Conservation (phyloP, 1,284 basidiomycete species). For the Mycosarcoma mackinlayi region DNA sequence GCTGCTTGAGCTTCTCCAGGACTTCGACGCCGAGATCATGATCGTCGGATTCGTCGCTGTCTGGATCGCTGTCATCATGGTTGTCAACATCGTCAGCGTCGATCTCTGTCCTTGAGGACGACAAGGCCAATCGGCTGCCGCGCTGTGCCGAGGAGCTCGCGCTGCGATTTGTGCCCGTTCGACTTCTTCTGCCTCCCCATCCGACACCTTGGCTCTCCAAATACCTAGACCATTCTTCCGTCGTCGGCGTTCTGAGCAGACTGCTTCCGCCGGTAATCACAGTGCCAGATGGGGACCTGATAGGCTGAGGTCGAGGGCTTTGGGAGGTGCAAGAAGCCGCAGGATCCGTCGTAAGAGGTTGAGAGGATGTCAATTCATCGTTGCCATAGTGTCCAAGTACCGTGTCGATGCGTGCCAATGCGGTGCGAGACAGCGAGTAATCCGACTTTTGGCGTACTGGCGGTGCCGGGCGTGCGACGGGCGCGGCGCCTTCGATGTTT, state of each 20-base stretch:
- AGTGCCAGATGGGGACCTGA: slow-evolving; percentile 35
- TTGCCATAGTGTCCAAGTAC: slow-evolving; percentile 15
- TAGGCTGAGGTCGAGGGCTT: slow-evolving; percentile 7
- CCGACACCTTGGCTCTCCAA: slow-evolving; percentile 58
- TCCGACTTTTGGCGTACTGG: slow-evolving; percentile 29
- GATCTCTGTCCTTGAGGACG: slow-evolving; percentile 14
- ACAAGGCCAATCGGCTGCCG: slow-evolving; percentile 16
- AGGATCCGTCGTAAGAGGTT: slow-evolving; percentile 17
- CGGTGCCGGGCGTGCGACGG: slow-evolving; percentile 8
- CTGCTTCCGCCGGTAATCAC: slow-evolving; percentile 22
- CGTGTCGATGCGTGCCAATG: slow-evolving; percentile 31
- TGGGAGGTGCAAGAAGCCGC: slow-evolving; percentile 4
- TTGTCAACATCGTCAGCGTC: slow-evolving; percentile 16
- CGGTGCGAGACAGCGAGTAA: slow-evolving; percentile 23
- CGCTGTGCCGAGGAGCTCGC: slow-evolving; percentile 43
- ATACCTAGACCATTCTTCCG: slow-evolving; percentile 63
- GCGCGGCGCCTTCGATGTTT: not conserved
- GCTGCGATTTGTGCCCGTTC: slow-evolving; percentile 32
- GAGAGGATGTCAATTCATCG: slow-evolving; percentile 3
- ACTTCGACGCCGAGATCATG: slow-evolving; percentile 43
- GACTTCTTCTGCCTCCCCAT: slow-evolving; percentile 29
- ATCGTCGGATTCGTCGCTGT: slow-evolving; percentile 47
- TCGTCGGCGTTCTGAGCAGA: slow-evolving; percentile 59
- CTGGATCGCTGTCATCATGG: slow-evolving; percentile 33
- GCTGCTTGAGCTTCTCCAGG: slow-evolving; percentile 46